Percentiles rank a stretch among this genome's conserved stretches.
These are phyloP conservation scores for Balamuthia mandrillaris DNA, from an alignment of 208 protist genomes.

Conservation along the genomic window DNA sequence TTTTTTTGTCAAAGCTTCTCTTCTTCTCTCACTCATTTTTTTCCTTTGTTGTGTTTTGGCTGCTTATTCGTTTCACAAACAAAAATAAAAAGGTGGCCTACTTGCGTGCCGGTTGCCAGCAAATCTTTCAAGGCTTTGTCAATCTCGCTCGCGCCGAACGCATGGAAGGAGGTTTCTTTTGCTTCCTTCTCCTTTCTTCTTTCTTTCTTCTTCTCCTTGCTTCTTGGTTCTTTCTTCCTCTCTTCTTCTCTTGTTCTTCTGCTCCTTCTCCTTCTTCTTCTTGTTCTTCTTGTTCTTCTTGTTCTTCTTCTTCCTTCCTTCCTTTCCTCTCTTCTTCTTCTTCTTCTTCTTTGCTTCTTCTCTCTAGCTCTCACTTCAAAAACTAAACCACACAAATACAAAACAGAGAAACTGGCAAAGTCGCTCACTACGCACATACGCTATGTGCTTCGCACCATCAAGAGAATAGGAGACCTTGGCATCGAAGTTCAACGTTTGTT, in stretches of 20 bases:
- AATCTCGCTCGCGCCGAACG: neutral
- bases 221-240: too few species aligned
- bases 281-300: neutral
- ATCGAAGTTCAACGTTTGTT: slow-evolving; percentile 18
- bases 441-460: neutral
- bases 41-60: neutral
- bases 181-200: neutral
- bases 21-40: neutral
- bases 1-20: too few species aligned
- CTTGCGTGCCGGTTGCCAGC: neutral
- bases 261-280: neutral
- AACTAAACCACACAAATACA: too few species aligned
- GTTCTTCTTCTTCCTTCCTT: neutral
- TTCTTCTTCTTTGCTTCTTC: too few species aligned
- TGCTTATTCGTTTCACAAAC: too few species aligned
- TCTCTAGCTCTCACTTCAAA: too few species aligned
- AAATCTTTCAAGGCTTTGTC: slow-evolving; percentile 8
- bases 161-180: neutral
- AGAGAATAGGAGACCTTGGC: neutral
- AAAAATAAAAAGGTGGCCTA: slow-evolving; percentile 17
- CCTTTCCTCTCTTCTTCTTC: neutral
- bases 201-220: too few species aligned
- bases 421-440: neutral
- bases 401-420: neutral
- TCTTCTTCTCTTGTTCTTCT: neutral